Evolutionary conservation across 2,329 filamentous ascomycete genomes (phyloP).

Genomic region (Microcyclosporella mali): DNA sequence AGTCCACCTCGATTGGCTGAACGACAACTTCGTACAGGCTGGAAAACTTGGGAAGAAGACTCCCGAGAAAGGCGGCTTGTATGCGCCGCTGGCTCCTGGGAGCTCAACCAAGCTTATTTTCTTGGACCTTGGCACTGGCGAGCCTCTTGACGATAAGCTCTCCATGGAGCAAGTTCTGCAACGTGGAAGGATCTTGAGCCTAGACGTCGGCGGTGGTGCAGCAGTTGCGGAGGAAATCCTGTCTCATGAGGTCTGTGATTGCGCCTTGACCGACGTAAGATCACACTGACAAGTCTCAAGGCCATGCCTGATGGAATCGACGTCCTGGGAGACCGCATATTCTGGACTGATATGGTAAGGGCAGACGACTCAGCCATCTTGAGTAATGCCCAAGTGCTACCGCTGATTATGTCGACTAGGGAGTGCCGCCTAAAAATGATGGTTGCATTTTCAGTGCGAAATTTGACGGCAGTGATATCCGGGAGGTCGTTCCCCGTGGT

Average conservation of each 20-base stretch:
- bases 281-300: too few relatives aligned
- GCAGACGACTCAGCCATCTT: too few relatives aligned
- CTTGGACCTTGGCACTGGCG: conserved; percentile 13
- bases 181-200: neutral
- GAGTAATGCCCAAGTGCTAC: too few relatives aligned
- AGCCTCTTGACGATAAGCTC: conserved; percentile 11
- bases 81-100: conserved; percentile 1
- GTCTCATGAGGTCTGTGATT: too few relatives aligned
- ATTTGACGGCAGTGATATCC: conserved; percentile 44
- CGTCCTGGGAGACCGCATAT: conserved; percentile 24
- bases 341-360: conserved; percentile 26
- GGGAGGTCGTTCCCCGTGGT: conserved; percentile 40
- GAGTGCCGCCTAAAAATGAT: conserved; percentile 9
- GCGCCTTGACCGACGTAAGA: too few relatives aligned
- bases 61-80: conserved; percentile 9
- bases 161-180: conserved; percentile 6
- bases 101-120: conserved; percentile 14
- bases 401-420: conserved; percentile 11
- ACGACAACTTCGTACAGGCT: conserved; percentile 40
- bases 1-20: conserved; percentile 40
- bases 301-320: conserved; percentile 31
- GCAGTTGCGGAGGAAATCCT: conserved; percentile 3
- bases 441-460: conserved; percentile 23
- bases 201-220: conserved; percentile 1
- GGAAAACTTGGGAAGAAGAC: conserved; percentile 41